A percentile compares a stretch with the other conserved stretches of the same genome.
Conservation (phyloP, 2,329 filamentous ascomycete species). For the Thermothelomyces thermophilus region DNA sequence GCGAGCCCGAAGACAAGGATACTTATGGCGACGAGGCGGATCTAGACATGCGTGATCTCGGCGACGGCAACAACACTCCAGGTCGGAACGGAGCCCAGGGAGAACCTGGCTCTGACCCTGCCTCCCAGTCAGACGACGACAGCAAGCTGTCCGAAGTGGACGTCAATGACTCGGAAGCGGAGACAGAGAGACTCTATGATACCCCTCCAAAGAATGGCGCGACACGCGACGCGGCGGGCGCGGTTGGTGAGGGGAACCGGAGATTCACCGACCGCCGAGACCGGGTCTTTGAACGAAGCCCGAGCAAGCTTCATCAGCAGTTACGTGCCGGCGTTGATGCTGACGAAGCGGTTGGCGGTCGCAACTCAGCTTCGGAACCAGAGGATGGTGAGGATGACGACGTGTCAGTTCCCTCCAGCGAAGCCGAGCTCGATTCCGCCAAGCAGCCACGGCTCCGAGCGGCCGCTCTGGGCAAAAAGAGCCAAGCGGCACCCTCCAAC, state of each 20-base stretch:
- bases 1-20: slow-evolving; percentile 80
- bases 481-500: slow-evolving; percentile 26
- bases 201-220: slow-evolving; percentile 60
- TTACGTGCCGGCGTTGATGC: slow-evolving; percentile 30
- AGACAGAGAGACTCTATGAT: slow-evolving; percentile 86
- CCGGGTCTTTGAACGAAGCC: slow-evolving; percentile 55
- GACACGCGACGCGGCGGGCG: slow-evolving; percentile 30
- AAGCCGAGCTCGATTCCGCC: slow-evolving; percentile 26
- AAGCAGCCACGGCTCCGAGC: slow-evolving; percentile 27
- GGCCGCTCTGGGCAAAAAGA: slow-evolving; percentile 21
- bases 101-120: slow-evolving; percentile 23
- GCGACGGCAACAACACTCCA: slow-evolving; percentile 14
- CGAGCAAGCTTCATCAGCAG: slow-evolving; percentile 66
- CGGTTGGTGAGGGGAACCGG: slow-evolving; percentile 52
- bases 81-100: slow-evolving; percentile 20
- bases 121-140: slow-evolving; percentile 30
- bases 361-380: slow-evolving; percentile 34
- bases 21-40: slow-evolving; percentile 60
- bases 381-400: slow-evolving; percentile 32
- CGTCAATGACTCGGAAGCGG: slow-evolving; percentile 71
- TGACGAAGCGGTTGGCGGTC: slow-evolving; percentile 30
- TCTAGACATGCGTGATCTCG: slow-evolving; percentile 31
- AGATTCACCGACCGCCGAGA: slow-evolving; percentile 46
- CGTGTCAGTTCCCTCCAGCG: slow-evolving; percentile 34
- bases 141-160: slow-evolving; percentile 49